Percentiles rank a stretch among this genome's conserved stretches.
Evolutionary conservation across 2,329 filamentous ascomycete species (phyloP).

Genomic region (Tolypocladium tundrense): DNA sequence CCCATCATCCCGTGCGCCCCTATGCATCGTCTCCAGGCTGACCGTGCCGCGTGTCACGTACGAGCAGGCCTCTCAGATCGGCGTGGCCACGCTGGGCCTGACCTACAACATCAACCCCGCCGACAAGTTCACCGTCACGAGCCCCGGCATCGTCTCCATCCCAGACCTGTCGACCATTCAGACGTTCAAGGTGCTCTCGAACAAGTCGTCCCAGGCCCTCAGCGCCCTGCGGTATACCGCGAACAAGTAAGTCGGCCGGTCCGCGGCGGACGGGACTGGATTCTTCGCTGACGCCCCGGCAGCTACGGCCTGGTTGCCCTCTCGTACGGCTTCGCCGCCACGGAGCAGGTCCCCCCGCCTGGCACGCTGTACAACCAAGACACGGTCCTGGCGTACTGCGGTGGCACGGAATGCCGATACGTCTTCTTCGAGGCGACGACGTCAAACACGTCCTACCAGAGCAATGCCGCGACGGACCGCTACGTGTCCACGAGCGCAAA

Average conservation of each 20-base stretch:
- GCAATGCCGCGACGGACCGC: constrained; percentile 20
- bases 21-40: background rate
- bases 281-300: background rate
- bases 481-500: constrained; percentile 16
- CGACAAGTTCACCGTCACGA: constrained; percentile 19
- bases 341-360: constrained; percentile 14
- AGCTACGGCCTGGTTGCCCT: constrained; percentile 29
- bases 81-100: constrained; percentile 29
- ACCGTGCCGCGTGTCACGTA: background rate
- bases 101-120: constrained; percentile 30
- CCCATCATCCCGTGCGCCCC: background rate
- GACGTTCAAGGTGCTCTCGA: constrained; percentile 17
- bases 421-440: constrained; percentile 25
- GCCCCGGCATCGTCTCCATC: constrained; percentile 22
- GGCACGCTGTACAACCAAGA: constrained; percentile 20
- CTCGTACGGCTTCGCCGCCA: constrained; percentile 11
- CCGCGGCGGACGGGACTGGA: background rate
- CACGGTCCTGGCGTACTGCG: constrained; percentile 21
- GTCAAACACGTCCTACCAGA: constrained; percentile 5
- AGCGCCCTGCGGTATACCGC: constrained; percentile 31
- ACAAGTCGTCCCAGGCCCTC: constrained; percentile 7
- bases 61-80: constrained; percentile 28
- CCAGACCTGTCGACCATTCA: constrained; percentile 25
- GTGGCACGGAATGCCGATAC: constrained; percentile 18
- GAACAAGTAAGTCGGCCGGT: constrained; percentile 19